Evolutionary conservation across 768 basidiomycete genomes (phyloP).

Genomic region (Mycena galopus): DNA sequence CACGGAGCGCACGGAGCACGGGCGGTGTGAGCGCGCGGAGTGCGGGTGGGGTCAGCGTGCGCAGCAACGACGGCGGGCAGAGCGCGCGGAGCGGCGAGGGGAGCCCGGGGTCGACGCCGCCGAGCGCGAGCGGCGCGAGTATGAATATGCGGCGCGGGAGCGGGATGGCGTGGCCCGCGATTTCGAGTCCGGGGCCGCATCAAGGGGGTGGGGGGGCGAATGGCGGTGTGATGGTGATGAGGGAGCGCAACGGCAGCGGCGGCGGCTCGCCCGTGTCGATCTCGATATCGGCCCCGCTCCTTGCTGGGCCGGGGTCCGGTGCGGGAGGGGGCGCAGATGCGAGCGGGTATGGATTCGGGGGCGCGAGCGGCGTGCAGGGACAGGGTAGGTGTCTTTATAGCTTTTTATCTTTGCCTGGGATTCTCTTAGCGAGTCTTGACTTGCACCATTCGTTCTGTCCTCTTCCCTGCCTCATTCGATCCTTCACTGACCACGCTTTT

Average conservation of each 20-base stretch:
- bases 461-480: no score
- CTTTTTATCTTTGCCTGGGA: not conserved
- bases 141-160: not conserved
- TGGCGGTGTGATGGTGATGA: no score
- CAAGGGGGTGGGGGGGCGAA: not conserved
- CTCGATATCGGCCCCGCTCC: no score
- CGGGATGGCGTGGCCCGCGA: conserved; percentile 47
- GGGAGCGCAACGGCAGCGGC: no score
- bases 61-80: no score
- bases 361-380: not conserved
- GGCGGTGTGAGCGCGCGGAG: not conserved
- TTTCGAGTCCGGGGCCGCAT: conserved; percentile 46
- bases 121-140: conserved; percentile 15
- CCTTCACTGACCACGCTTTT: not conserved
- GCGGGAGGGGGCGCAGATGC: not conserved
- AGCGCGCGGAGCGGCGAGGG: no score
- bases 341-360: conserved; percentile 1
- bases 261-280: no score
- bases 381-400: not conserved
- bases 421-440: conserved; percentile 10
- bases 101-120: conserved; percentile 35
- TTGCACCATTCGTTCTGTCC: no score
- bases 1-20: conserved; percentile 21
- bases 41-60: no score
- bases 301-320: not conserved